Evolutionary conservation across 176 grass and related monocot genomes (phyloP).

Genomic region (Chloris gayana): DNA sequence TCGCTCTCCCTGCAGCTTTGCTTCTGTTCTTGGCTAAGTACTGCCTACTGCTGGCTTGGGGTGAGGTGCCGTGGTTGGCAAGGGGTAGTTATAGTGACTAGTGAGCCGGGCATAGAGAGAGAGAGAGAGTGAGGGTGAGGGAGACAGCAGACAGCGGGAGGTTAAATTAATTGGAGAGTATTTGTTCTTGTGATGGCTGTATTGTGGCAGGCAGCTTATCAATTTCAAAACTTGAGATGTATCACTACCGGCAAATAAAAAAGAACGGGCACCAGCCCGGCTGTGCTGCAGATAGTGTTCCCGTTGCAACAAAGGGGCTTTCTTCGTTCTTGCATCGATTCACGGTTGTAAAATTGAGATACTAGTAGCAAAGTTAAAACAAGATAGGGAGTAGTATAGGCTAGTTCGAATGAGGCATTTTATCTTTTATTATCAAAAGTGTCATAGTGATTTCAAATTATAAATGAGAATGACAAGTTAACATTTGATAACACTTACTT

Average conservation of each 20-base stretch:
- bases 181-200: constrained; percentile 34
- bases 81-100: constrained; percentile 42
- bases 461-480: too few relatives aligned
- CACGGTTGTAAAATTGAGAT: too few relatives aligned
- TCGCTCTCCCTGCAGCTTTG: constrained; percentile 19
- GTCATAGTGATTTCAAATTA: too few relatives aligned
- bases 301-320: background rate
- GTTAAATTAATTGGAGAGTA: constrained; percentile 25
- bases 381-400: too few relatives aligned
- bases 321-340: too few relatives aligned
- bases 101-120: constrained; percentile 21
- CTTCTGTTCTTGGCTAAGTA: constrained; percentile 50
- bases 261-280: too few relatives aligned
- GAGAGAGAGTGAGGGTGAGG: constrained; percentile 1
- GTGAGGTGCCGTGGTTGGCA: constrained; percentile 55
- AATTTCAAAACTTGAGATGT: background rate
- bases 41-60: constrained; percentile 31
- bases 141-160: background rate
- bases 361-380: too few relatives aligned
- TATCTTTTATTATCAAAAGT: too few relatives aligned
- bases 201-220: constrained; percentile 30
- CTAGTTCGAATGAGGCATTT: too few relatives aligned
- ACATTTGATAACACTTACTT: too few relatives aligned
- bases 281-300: background rate
- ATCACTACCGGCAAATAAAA: background rate